phyloP scores from a whole-genome alignment of 768 basidiomycete species.

The Suillus spraguei region DNA sequence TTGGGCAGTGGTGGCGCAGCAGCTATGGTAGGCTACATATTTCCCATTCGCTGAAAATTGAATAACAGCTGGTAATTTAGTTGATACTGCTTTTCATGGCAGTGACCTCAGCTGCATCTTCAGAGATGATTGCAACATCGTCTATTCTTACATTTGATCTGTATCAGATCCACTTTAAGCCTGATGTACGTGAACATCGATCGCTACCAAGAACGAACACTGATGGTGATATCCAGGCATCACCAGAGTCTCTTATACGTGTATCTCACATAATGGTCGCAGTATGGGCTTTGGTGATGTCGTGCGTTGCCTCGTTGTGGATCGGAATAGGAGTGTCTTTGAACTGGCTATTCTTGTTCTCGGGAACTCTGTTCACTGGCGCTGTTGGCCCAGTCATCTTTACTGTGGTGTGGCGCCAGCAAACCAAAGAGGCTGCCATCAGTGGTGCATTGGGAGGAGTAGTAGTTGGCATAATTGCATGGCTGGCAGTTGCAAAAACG shows the following conservation, averaged over 20 bases:
- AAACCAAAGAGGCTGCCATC: constrained; percentile 41
- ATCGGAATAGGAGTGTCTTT: constrained; percentile 26
- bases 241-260: constrained; percentile 22
- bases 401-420: constrained; percentile 34
- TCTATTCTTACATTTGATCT: constrained; percentile 40
- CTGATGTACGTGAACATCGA: constrained; percentile 18
- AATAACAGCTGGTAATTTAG: constrained; percentile 16
- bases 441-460: constrained; percentile 44
- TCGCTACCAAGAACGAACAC: background rate
- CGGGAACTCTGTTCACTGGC: constrained; percentile 29
- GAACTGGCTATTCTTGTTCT: constrained; percentile 24
- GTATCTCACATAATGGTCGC: constrained; percentile 30
- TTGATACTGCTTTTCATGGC: constrained; percentile 38
- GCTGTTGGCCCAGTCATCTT: constrained; percentile 31
- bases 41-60: background rate
- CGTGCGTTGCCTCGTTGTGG: constrained; percentile 28
- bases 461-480: constrained; percentile 45
- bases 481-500: constrained; percentile 39
- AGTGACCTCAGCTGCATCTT: constrained; percentile 34
- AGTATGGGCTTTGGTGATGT: constrained; percentile 27
- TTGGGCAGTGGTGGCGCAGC: constrained; percentile 39
- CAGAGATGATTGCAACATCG: constrained; percentile 41
- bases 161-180: constrained; percentile 31
- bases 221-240: constrained; percentile 14
- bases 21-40: constrained; percentile 29